Base-by-base conservation (phyloP, 208 protist genomes). In the Phytomonas francai region DNA sequence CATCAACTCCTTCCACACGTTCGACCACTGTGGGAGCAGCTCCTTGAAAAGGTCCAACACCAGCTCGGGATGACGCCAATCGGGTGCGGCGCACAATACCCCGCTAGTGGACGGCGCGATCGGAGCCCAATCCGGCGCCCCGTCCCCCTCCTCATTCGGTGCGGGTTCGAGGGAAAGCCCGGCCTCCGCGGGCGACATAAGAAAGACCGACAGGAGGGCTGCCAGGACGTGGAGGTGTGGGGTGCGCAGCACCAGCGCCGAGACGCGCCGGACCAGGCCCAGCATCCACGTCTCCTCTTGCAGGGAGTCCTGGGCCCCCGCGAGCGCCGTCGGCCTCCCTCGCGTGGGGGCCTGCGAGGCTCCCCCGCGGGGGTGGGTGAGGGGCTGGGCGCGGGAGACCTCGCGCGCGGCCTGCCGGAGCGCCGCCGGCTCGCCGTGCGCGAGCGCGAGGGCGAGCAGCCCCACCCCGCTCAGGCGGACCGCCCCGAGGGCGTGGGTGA, bases 1-100 rank as follows among this genome's bases (percentile, higher is more conserved):
- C 83, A 91, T 93, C 61, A 89, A 66, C 74, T 93, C 85, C 74
- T 80, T 85, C 87, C 87, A 92, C 36, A 61, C 36, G 67, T 80
- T 81, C 12, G 72, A 65, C 83, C 84, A 93, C 61, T 80, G 71
- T 42, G 78, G 80, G 0, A 78, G 65, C 7, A 83, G 65, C 5
- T 81, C 78, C 27, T 87, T 75, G 54, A 93, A 82, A 31, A 85
- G 69, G 2, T 72, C 51, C 54, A 63, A 65, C 30, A 89, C 83
- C 19, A 83, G 54, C 31, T 69, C 59, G 11, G 81, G 74, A 42
- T 81, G 39, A 14, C 59, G 73, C 80, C 80, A 85, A 63, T 39
- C 33, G 30, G 59, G 4, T 14, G 29, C 28, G 4, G 27, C 60
- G 36, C 16, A 33, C 42, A 31, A 54, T 22, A 29, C 63, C 28